Evolutionary conservation across 371 early-diverging fungal genomes (phyloP).

Genomic region (Mortierella sp.): DNA sequence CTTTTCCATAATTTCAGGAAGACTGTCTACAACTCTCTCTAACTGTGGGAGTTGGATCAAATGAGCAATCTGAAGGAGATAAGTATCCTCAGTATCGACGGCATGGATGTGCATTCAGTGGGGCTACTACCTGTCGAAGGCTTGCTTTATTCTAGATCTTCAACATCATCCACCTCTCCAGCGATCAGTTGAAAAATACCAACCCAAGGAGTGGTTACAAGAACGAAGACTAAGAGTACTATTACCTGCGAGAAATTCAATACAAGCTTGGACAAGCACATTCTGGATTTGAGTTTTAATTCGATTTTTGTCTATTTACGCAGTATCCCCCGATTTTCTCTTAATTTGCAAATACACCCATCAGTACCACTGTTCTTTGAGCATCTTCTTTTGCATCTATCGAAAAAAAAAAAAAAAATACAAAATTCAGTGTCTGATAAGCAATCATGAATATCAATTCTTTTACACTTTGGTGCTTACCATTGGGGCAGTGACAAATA

Average conservation of each 20-base stretch:
- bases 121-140: neutral
- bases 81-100: neutral
- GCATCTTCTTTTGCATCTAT: slow-evolving; percentile 45
- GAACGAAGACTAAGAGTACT: neutral
- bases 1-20: neutral
- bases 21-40: neutral
- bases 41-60: neutral
- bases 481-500: slow-evolving; percentile 78
- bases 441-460: neutral
- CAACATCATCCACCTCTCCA: neutral
- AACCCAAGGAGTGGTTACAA: neutral
- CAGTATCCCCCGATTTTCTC: neutral
- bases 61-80: neutral
- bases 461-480: too few species aligned
- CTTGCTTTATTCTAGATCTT: neutral
- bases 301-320: neutral
- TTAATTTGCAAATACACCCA: neutral
- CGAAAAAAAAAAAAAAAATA: neutral
- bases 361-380: slow-evolving; percentile 46
- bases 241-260: too few species aligned
- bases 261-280: too few species aligned
- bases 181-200: neutral
- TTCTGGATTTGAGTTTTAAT: neutral
- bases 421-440: neutral
- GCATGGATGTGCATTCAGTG: neutral